A percentile compares a stretch with the other conserved stretches of the same genome.
phyloP scores from a whole-genome alignment of 768 basidiomycete species.

The Boletus patriciae region DNA sequence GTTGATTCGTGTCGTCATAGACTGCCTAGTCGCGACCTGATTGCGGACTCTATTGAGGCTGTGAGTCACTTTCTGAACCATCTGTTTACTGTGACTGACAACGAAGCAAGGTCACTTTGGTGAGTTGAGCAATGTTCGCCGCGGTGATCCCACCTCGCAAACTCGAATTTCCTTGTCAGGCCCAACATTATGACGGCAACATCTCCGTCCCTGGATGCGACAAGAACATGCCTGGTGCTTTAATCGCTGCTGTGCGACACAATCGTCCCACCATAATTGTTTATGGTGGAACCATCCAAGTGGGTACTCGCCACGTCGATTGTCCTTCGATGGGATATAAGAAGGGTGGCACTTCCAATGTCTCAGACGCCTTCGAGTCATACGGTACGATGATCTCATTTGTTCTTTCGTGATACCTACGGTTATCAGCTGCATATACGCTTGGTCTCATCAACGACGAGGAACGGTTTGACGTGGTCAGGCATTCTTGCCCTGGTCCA shows the following conservation, averaged over 20 bases:
- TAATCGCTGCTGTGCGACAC: slow-evolving; percentile 83
- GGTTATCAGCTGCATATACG: slow-evolving; percentile 62
- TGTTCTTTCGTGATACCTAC: neutral
- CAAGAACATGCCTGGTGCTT: slow-evolving; percentile 90
- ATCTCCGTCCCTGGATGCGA: slow-evolving; percentile 87
- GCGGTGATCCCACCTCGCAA: neutral
- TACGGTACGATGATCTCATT: slow-evolving; percentile 49
- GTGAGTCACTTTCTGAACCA: slow-evolving; percentile 38
- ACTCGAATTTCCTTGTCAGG: slow-evolving; percentile 40
- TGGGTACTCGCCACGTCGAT: slow-evolving; percentile 73
- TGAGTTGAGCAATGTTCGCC: slow-evolving; percentile 23
- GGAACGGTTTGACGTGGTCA: slow-evolving; percentile 80
- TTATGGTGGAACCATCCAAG: slow-evolving; percentile 83
- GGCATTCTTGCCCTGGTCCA: slow-evolving; percentile 80
- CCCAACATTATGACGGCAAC: slow-evolving; percentile 87
- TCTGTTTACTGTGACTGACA: slow-evolving; percentile 7
- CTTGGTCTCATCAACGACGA: slow-evolving; percentile 78
- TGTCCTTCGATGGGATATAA: slow-evolving; percentile 76
- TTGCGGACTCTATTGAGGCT: slow-evolving; percentile 87
- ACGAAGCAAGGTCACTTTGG: slow-evolving; percentile 53
- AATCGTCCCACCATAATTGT: slow-evolving; percentile 87
- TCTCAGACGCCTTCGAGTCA: slow-evolving; percentile 82
- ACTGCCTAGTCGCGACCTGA: slow-evolving; percentile 83
- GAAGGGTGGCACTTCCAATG: slow-evolving; percentile 82
- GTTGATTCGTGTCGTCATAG: slow-evolving; percentile 36